Conservation (phyloP, 225 moss, liverwort and hornwort genomes). For the Lunularia cruciata region DNA sequence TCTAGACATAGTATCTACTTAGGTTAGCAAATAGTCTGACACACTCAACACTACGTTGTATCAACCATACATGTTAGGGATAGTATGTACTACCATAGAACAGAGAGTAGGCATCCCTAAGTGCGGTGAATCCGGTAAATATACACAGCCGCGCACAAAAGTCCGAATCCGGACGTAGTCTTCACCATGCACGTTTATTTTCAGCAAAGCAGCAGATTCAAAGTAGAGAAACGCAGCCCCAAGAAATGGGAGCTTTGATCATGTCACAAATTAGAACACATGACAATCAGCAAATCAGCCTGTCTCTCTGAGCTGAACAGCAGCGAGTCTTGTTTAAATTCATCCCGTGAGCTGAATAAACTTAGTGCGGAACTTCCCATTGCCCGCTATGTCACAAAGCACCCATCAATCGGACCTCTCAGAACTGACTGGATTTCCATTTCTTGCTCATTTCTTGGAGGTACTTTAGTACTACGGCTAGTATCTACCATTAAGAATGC, state of each 20-base stretch:
- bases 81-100: no score
- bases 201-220: background rate
- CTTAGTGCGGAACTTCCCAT: background rate
- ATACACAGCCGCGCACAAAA: no score
- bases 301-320: background rate
- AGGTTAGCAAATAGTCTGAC: no score
- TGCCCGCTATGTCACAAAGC: background rate
- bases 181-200: constrained; percentile 6
- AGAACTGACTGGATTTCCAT: background rate
- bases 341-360: background rate
- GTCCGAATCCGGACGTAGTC: no score
- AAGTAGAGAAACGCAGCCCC: background rate
- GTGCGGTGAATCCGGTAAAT: no score
- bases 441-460: background rate
- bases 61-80: no score
- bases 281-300: background rate
- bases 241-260: background rate
- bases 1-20: no score
- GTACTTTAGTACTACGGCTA: background rate
- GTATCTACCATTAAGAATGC: background rate
- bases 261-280: background rate
- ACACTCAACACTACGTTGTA: no score
- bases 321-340: background rate
- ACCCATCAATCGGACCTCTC: background rate
- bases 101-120: no score